Conservation (phyloP, 371 early-diverging fungal genomes). For the Phascolomyces articulosus region DNA sequence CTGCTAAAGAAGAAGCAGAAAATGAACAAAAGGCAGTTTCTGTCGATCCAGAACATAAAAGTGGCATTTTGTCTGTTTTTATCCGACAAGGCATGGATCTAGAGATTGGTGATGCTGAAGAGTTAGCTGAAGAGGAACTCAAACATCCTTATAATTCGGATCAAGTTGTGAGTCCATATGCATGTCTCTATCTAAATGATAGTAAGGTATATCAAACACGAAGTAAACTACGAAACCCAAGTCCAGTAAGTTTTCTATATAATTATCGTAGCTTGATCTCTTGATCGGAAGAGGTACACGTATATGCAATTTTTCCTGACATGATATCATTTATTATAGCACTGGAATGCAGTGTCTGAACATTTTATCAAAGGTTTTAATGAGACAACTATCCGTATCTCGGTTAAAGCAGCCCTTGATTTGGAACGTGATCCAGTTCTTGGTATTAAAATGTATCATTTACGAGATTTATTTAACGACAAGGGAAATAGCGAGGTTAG, state of each 20-base stretch:
- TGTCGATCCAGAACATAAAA: slow-evolving; percentile 28
- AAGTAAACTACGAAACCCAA: slow-evolving; percentile 36
- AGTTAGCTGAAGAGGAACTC: slow-evolving; percentile 26
- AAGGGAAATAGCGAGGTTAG: not conserved
- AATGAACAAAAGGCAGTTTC: slow-evolving; percentile 10
- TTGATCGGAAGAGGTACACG: too few species aligned
- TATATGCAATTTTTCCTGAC: too few species aligned
- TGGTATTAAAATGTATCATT: slow-evolving; percentile 25
- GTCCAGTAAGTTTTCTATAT: slow-evolving; percentile 44
- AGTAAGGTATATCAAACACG: slow-evolving; percentile 41
- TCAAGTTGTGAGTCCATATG: slow-evolving; percentile 43
- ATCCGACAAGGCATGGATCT: slow-evolving; percentile 45
- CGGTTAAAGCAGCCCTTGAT: slow-evolving; percentile 36
- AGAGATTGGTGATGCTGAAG: slow-evolving; percentile 36
- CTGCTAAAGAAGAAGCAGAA: slow-evolving; percentile 12
- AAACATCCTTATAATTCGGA: slow-evolving; percentile 46
- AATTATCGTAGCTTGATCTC: not conserved
- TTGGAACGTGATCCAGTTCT: slow-evolving; percentile 44
- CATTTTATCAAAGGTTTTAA: slow-evolving; percentile 34
- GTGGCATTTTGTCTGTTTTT: slow-evolving; percentile 35
- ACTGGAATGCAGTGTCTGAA: slow-evolving; percentile 47
- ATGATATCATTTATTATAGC: slow-evolving; percentile 17
- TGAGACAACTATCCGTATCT: slow-evolving; percentile 27
- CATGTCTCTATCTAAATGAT: slow-evolving; percentile 42
- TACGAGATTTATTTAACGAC: slow-evolving; percentile 30